Conservation (phyloP, 2,329 filamentous ascomycete genomes). For the Aspergillus pseudoterreus region DNA sequence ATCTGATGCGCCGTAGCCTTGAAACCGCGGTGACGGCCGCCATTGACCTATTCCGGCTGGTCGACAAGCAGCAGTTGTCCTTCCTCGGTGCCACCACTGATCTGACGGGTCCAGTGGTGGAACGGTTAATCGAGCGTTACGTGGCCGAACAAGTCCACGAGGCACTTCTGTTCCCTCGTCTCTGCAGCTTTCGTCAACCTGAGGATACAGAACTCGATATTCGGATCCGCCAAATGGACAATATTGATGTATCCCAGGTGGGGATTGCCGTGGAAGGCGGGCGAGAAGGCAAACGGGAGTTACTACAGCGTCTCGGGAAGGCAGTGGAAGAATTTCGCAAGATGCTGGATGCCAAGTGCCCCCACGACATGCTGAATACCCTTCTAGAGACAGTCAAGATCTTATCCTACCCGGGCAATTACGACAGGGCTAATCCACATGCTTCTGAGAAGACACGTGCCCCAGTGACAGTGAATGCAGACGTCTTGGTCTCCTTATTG, state of each 20-base stretch:
- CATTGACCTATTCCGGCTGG: slow-evolving; percentile 91
- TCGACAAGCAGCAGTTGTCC: slow-evolving; percentile 93
- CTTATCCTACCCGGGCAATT: slow-evolving; percentile 63
- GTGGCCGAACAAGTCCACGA: slow-evolving; percentile 90
- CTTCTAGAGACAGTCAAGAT: slow-evolving; percentile 78
- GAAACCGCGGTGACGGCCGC: slow-evolving; percentile 90
- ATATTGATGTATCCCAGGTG: slow-evolving; percentile 89
- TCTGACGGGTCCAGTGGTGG: slow-evolving; percentile 84
- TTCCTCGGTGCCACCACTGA: slow-evolving; percentile 89
- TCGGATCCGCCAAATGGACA: slow-evolving; percentile 89
- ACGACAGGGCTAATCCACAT: slow-evolving; percentile 37
- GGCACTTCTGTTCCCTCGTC: slow-evolving; percentile 72
- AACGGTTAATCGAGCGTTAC: slow-evolving; percentile 91
- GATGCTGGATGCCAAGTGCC: slow-evolving; percentile 71
- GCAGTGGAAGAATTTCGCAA: slow-evolving; percentile 88
- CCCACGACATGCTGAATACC: slow-evolving; percentile 84
- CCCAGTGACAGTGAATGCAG: slow-evolving; percentile 71
- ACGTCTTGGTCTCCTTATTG: slow-evolving; percentile 86
- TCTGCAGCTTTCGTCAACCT: slow-evolving; percentile 71
- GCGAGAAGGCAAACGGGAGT: slow-evolving; percentile 71
- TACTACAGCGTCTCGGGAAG: slow-evolving; percentile 69
- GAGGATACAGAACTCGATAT: slow-evolving; percentile 86
- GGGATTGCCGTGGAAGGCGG: slow-evolving; percentile 83
- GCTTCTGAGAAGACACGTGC: slow-evolving; percentile 52
- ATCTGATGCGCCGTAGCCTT: slow-evolving; percentile 79